Base-by-base conservation (phyloP, 2,329 filamentous ascomycete genomes). In the Exophiala viscosa region DNA sequence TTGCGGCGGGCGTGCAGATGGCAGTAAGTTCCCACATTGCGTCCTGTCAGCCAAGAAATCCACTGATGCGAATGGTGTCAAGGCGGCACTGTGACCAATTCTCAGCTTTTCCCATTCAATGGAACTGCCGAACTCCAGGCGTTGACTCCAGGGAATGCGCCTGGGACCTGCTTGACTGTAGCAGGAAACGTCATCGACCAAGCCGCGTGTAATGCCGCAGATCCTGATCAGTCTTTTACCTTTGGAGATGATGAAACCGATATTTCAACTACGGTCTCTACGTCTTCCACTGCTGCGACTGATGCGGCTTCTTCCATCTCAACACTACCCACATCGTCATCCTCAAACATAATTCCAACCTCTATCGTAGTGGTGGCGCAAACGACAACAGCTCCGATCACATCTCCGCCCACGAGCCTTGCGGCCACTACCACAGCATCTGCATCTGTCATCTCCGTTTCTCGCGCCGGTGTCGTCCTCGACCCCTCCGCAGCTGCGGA, bases 1-100 rank as follows among this genome's bases (percentile, higher is more conserved):
- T 9, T 84, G 80, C 55, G 80, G 80, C 45, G 80, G 80, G 13
- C 71, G 79, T 35, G 79, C 79, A 15, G 80, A 79, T 53, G 80
- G 80, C 40, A 67, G 66, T 71, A 64, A 67, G 67, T 66, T 15
- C 28, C n/a, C n/a, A n/a, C n/a, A n/a, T n/a, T n/a, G n/a, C n/a
- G n/a, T n/a, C n/a, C n/a, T n/a, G n/a, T n/a, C n/a, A n/a, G n/a
- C n/a, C n/a, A n/a, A n/a, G n/a, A n/a, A n/a, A n/a, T n/a, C n/a
- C n/a, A n/a, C 11, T 47, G 31, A 44, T 14, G n/a, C 11, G 32
- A 42, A 5, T 28, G 11, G 3, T 14, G 6, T 50, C 20, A 56
- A 56, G 54, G 50, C 40, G 54, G 54, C 15, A 20, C 35, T 23
- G 47, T 51, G 13, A 57, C 54, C 11, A 38, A 57, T 35, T 57